Conservation (phyloP, 2,329 filamentous ascomycete species). For the Aspergillus carbonarius region DNA sequence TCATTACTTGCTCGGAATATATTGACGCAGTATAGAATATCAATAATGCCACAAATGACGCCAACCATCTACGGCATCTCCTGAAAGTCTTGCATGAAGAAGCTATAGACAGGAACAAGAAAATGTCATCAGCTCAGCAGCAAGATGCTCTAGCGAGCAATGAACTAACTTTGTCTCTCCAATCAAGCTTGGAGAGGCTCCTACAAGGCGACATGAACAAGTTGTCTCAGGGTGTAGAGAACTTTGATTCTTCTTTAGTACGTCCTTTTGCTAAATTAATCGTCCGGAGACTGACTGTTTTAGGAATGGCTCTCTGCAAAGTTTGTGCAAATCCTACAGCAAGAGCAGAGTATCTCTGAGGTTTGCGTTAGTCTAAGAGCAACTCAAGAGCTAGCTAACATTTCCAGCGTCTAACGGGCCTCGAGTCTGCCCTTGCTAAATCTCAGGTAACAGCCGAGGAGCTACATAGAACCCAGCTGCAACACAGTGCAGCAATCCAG, state of each 20-base stretch:
- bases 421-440: slow-evolving; percentile 34
- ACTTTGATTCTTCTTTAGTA: slow-evolving; percentile 39
- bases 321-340: slow-evolving; percentile 30
- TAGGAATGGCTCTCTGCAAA: slow-evolving; percentile 35
- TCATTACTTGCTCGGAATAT: neutral
- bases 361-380: slow-evolving; percentile 14
- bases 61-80: slow-evolving; percentile 23
- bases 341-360: slow-evolving; percentile 36
- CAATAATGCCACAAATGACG: slow-evolving; percentile 24
- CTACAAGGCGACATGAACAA: slow-evolving; percentile 28
- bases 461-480: slow-evolving; percentile 34
- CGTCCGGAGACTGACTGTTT: slow-evolving; percentile 6
- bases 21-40: slow-evolving; percentile 32
- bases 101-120: slow-evolving; percentile 24
- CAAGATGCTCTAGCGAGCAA: slow-evolving; percentile 27
- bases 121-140: slow-evolving; percentile 29
- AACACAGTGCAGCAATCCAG: slow-evolving; percentile 32
- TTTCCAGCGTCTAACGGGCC: slow-evolving; percentile 34
- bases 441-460: slow-evolving; percentile 34
- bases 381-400: slow-evolving; percentile 18
- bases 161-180: slow-evolving; percentile 32
- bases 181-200: slow-evolving; percentile 33
- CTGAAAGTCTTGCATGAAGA: slow-evolving; percentile 31
- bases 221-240: slow-evolving; percentile 30
- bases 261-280: neutral